Base-by-base conservation (phyloP, 2,329 filamentous ascomycete genomes). In the Fusarium graminum region DNA sequence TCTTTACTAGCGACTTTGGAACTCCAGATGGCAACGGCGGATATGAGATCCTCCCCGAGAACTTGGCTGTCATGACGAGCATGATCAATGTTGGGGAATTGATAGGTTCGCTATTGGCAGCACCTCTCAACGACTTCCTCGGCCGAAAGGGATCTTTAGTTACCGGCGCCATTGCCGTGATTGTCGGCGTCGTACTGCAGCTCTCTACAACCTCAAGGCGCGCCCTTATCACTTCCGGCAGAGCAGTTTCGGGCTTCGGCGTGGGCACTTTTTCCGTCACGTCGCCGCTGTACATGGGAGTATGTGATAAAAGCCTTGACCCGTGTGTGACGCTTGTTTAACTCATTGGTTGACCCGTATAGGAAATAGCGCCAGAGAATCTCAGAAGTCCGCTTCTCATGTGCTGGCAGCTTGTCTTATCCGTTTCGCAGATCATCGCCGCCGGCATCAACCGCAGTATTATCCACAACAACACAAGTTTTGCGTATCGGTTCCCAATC, bases 51-150 rank as follows among this genome's bases (percentile, higher is more conserved):
- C 59, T 67, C 2, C 66, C 76, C 3, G 53, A 58, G 9, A 63
- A 54, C 6, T 36, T 72, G 34, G 63, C 70, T 14, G 36, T 72
- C 67, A 79, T 76, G 75, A 76, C 76, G 14, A 78, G 76, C 54
- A 75, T 78, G 69, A 80, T 80, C 65, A 77, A 80, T 52, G 72
- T 80, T 22, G 78, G 77, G 46, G 78, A 80, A 52, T 65, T 80
- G 25, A 64, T 76, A 17, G 78, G 77, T 14, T 78, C 78, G 7
- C 58, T 80, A 6, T 26, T 61, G 3, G 74, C 78, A 7, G 77
- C 78, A 4, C 78, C 76, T 8, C 52, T 80, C n/a, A 79, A 80
- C 61, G 77, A 79, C 30, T 38, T 51, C 0, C 54, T 74, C 43
- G 76, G 76, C 43, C 73, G 77, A 36, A 79, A 78, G 45, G 60